Evolutionary conservation across 306 rosid genomes (phyloP), one percentile per base, ranked within the genome.

Genomic region (Sesbania bispinosa): DNA sequence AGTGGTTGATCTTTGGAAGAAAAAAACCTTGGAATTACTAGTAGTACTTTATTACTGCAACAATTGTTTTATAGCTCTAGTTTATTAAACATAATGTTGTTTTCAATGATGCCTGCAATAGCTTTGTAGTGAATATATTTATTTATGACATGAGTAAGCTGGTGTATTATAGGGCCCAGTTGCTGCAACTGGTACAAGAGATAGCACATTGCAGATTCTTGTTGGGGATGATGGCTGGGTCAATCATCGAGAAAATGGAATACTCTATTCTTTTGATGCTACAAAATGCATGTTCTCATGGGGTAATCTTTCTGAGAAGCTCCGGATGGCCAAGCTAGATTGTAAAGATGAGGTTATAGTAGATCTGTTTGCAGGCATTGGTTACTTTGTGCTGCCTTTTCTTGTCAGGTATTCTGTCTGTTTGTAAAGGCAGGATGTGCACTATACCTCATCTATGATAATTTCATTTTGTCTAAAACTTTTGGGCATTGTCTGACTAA

Each of bases 201-300:
- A 94, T 67, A 89, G 99, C 77, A 79, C 77, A 23, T 79, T 91
- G 78, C 88, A 91, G 92, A 89, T 94, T 80, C 92, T 94, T 67
- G 80, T 85, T 59, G 97, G 99, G 43, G 90, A 94, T 35, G 69
- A 86, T 83, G 99, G 95, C 46, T 94, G 99, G 99, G 97, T 91
- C 76, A 87, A 85, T 53, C 99, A 90, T 79, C 78, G 90, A 4
- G 99, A 94, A 82, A 90, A 91, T 83, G 97, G 95, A 81, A 83
- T 94, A 51, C 32, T 82, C 58, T 90, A 89, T 85, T 90, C 95
- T 73, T 94, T 94, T 74, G 88, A 90, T 77, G 84, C 91, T 63
- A 86, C 91, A 14, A 94, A 86, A 86, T 91, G 99, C 82, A 94
- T 91, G 97, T 94, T 94, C 84, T 94, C 97, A 45, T 94, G 99